These are phyloP conservation scores for Cicer pinnatifidum DNA, from an alignment of 306 rosid species.

Conservation along the genomic window DNA sequence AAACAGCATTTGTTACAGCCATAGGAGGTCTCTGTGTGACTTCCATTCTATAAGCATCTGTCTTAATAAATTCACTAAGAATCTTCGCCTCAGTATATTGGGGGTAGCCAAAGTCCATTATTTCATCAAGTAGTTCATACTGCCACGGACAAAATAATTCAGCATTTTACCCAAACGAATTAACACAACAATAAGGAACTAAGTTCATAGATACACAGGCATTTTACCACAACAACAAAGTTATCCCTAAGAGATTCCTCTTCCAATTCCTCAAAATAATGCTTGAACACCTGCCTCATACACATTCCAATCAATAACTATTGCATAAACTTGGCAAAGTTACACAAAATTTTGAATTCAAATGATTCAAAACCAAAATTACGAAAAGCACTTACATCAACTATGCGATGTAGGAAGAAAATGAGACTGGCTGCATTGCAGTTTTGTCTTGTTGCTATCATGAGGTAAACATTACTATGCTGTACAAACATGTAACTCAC, in stretches of 20 bases:
- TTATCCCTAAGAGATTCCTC: constrained; percentile 98
- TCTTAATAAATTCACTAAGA: constrained; percentile 96
- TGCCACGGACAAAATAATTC: constrained; percentile 46
- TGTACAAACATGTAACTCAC: constrained; percentile 93
- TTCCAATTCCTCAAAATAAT: constrained; percentile 93
- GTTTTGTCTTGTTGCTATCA: constrained; percentile 91
- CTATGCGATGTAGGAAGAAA: constrained; percentile 85
- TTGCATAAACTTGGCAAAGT: not conserved
- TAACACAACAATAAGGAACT: constrained; percentile 11
- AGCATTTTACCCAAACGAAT: constrained; percentile 1
- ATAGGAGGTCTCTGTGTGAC: constrained; percentile 97
- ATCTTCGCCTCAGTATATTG: constrained; percentile 96
- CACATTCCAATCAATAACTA: constrained; percentile 12
- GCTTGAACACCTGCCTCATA: constrained; percentile 83
- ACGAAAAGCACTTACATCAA: constrained; percentile 70
- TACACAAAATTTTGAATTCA: not conserved
- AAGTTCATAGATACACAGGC: not conserved
- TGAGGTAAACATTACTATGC: constrained; percentile 90
- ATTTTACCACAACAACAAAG: constrained; percentile 96
- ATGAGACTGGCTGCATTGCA: constrained; percentile 98
- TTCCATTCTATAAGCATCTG: constrained; percentile 99
- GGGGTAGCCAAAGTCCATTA: constrained; percentile 99
- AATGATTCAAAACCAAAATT: constrained; percentile 29
- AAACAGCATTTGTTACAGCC: constrained; percentile 99
- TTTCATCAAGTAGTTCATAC: constrained; percentile 96